Base-by-base conservation (phyloP, 2,329 filamentous ascomycete genomes). In the Cytospora paraplurivora region DNA sequence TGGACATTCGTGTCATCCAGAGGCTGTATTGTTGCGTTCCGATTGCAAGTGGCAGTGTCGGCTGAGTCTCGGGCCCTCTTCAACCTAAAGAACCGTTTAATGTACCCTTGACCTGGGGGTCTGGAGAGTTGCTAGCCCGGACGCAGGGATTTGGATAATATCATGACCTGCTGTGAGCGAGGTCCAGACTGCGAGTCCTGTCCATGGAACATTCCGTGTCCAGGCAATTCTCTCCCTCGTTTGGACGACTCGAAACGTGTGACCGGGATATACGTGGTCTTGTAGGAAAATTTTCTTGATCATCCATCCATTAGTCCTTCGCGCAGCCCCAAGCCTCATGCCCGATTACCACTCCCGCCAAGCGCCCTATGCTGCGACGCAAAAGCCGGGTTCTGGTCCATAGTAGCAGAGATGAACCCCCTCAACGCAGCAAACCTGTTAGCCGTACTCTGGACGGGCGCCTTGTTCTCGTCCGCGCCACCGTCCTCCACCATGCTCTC, bases 351-450 rank as follows among this genome's bases (percentile, higher is more conserved):
- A 13, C 34, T 38, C 11, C 32, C 58, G 19, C 63, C 63, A 33
- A 55, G 57, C 7, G 56, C 59, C 4, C 61, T 55, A 0, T 56
- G 55, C 34, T 60, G 62, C 21, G 37, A 15, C 49, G 81, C 75
- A 72, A 96, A 96, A 3, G 89, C 91, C 15, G 89, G 86, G 70
- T 94, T 94, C 76, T 92, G 90, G 77, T 97, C 92, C 88, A 97
- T 92, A 1, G 92, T 97, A 50, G 88, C 84, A 1, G 91, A 89
- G 58, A 97, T 96, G 72, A 94, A 96, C 11, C 82, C 87, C 70
- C 93, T 86, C 75, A 98, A 74, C 17, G 92, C 92, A 35, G 90
- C 90, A 90, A 92, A 97, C 62, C 90, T 81, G 70, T 82, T 86
- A 11, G 84, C 78, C 12, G 77, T 74, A 8, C 75, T 69, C 33